Evolutionary conservation across 495 filamentous ascomycete species (phyloP).

Genomic region (Cudoniella acicularis): DNA sequence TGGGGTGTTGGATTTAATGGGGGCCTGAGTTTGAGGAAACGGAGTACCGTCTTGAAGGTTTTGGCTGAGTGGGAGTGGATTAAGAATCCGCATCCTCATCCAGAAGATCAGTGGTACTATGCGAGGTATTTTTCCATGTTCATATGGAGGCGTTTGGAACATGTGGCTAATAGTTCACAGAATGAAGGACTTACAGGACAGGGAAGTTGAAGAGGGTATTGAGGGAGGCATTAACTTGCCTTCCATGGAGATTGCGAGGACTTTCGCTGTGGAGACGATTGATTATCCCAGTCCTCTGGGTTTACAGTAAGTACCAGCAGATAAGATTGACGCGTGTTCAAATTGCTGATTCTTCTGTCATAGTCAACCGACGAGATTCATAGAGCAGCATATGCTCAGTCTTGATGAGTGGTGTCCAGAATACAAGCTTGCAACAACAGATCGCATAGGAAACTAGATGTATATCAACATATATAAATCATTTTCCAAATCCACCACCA

Average conservation of each 20-base stretch:
- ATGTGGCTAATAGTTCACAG: conserved; percentile 4
- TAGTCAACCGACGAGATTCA: conserved; percentile 5
- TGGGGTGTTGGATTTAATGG: conserved; percentile 22
- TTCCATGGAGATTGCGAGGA: conserved; percentile 20
- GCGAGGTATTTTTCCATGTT: conserved; percentile 3
- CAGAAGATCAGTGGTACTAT: conserved; percentile 25
- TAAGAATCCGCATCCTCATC: neutral
- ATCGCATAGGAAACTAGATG: neutral
- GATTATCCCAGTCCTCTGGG: conserved; percentile 19
- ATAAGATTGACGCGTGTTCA: neutral
- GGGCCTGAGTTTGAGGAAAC: conserved; percentile 22
- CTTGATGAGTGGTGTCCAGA: conserved; percentile 16
- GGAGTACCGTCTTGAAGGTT: conserved; percentile 15
- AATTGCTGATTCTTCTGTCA: neutral
- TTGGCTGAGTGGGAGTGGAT: conserved; percentile 9
- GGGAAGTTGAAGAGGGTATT: conserved; percentile 8
- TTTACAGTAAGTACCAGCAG: conserved; percentile 14
- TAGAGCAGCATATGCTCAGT: neutral
- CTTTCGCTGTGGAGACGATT: conserved; percentile 23
- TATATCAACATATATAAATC: too few species aligned
- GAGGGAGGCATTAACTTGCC: conserved; percentile 16
- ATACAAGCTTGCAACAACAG: conserved; percentile 8
- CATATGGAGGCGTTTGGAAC: too few species aligned
- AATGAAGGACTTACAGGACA: conserved; percentile 3
- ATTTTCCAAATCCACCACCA: too few species aligned